phyloP scores from a whole-genome alignment of 2,329 filamentous ascomycete genomes.

The Arthrobotrys musiformis region DNA sequence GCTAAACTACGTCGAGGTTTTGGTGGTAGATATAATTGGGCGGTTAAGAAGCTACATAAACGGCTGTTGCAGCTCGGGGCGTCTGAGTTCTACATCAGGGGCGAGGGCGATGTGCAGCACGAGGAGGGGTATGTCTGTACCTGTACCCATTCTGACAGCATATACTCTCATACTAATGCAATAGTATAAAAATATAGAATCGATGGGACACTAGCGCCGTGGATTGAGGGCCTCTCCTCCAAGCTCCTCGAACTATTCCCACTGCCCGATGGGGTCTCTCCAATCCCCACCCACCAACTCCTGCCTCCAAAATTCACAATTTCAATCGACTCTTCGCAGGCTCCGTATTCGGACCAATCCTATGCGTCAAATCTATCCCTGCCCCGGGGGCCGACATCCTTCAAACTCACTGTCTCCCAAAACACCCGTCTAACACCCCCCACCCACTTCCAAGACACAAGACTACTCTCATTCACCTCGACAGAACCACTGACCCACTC shows the following conservation, averaged over 20 bases:
- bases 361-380: conserved; percentile 36
- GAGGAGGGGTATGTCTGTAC: conserved; percentile 77
- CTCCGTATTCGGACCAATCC: not conserved
- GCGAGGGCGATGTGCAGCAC: conserved; percentile 93
- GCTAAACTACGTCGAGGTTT: conserved; percentile 64
- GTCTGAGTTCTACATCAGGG: conserved; percentile 76
- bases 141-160: not conserved
- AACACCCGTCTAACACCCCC: conserved; percentile 79
- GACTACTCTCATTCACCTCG: conserved; percentile 74
- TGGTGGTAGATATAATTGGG: conserved; percentile 79
- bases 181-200: conserved; percentile 67
- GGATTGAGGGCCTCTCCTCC: conserved; percentile 75
- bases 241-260: conserved; percentile 76
- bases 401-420: conserved; percentile 69
- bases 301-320: conserved; percentile 80
- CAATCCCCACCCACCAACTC: conserved; percentile 78
- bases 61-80: conserved; percentile 86
- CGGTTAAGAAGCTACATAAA: conserved; percentile 85
- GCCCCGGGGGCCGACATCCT: conserved; percentile 36
- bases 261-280: conserved; percentile 72
- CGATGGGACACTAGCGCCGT: conserved; percentile 82
- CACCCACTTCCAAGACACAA: conserved; percentile 93
- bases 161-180: not conserved
- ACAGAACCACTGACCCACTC: conserved; percentile 65
- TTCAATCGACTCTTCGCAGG: conserved; percentile 61